These are phyloP conservation scores for Penicillium thymicola DNA, from an alignment of 2,329 filamentous ascomycete species.

Conservation along the genomic window DNA sequence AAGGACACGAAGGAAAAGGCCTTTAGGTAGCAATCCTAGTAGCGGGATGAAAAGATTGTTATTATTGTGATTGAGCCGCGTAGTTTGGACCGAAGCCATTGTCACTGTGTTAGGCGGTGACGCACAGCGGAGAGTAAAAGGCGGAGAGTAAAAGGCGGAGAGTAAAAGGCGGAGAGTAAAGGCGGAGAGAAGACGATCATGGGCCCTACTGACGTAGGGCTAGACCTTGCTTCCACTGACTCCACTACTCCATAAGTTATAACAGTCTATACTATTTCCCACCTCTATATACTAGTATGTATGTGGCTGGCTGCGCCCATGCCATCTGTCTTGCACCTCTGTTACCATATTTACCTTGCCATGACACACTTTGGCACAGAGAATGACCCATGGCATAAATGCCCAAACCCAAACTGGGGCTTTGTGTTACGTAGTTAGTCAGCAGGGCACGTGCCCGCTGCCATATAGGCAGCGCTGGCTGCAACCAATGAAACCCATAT, in stretches of 20 bases:
- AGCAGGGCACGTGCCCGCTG: too few species aligned
- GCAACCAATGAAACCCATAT: too few species aligned
- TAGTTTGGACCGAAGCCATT: background rate
- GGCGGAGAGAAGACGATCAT: background rate
- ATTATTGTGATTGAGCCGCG: background rate
- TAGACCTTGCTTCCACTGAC: background rate
- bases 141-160: background rate
- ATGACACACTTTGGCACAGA: too few species aligned
- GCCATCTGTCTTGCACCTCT: too few species aligned
- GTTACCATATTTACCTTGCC: too few species aligned
- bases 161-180: background rate
- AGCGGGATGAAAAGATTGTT: background rate
- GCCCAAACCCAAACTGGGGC: background rate
- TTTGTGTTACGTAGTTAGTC: too few species aligned
- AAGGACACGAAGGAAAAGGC: too few species aligned
- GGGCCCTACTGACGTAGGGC: background rate
- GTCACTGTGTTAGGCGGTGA: background rate
- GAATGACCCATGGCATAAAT: background rate
- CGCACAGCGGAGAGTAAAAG: background rate
- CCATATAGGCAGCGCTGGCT: too few species aligned
- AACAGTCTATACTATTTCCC: background rate
- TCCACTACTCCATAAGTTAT: background rate
- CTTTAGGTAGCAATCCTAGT: background rate
- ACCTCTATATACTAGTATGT: too few species aligned
- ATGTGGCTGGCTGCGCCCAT: too few species aligned